Base-by-base conservation (phyloP, 257 asterid genomes). In the Solanum paucissectum region DNA sequence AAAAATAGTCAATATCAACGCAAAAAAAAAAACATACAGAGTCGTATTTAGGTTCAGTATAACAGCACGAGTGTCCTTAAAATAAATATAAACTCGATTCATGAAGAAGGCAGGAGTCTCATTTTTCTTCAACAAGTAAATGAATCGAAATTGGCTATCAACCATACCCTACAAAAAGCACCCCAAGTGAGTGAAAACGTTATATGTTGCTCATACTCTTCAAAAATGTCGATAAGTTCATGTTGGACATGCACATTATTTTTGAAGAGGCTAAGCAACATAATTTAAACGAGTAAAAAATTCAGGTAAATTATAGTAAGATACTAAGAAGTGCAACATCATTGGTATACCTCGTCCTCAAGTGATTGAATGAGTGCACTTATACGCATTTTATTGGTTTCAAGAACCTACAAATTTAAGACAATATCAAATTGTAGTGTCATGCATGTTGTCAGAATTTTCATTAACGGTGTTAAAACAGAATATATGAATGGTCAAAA, bases 121-220 rank as follows among this genome's bases (percentile, higher is more conserved):
- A 49, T 49, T 13, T 14, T 49, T 49, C 58, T 14, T 49, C 58
- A 49, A 49, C 58, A 49, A 49, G 58, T 49, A 49, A 87, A 92
- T 88, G 25, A 69, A 58, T 75, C 87, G 85, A 25, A 92, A 92
- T 86, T 90, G 40, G 58, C 71, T 85, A 87, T 92, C 92, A 8
- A 91, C 93, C 71, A 86, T 32, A 75, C 92, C 94, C 96, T 93
- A 58, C 82, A 44, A 46, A 79, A 79, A 16, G 25, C 40, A 79
- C 18, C 84, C 83, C 37, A 49, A 49, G 60, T 49, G 60, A 49
- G 60, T 49, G 60, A 49, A 49, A 49, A 49, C 60, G 7, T 49
- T 8, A 18, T 55, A 55, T 7, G 62, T 55, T 55, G 3, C 62
- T 55, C n/a, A 55, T 2, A 18, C 62, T 55, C 62, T 55, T 55